Conservation (phyloP, 345 rosid genomes). For the Murraya paniculata region DNA sequence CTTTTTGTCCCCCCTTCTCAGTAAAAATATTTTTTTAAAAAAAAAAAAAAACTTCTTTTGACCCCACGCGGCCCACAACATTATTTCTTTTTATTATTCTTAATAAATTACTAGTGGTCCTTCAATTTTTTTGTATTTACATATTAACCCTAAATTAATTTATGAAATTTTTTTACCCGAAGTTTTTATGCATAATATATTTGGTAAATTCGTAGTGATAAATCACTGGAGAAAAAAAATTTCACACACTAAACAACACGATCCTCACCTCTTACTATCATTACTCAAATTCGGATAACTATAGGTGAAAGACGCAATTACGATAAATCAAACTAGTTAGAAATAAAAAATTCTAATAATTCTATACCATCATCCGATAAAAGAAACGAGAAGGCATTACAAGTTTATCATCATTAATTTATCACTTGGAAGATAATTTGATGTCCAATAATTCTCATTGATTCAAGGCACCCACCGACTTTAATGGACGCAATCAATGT, state of each 20-base stretch:
- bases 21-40: not conserved
- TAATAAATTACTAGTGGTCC: not conserved
- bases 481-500: not conserved
- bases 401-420: not conserved
- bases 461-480: not conserved
- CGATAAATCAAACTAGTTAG: too few relatives aligned
- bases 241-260: too few relatives aligned
- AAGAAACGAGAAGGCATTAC: too few relatives aligned
- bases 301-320: too few relatives aligned
- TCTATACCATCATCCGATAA: too few relatives aligned
- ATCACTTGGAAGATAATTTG: not conserved
- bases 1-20: slow-evolving; percentile 23
- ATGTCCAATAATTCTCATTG: not conserved
- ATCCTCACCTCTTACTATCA: too few relatives aligned
- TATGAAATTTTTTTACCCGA: too few relatives aligned
- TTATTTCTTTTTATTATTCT: not conserved
- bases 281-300: too few relatives aligned
- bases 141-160: not conserved
- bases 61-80: not conserved
- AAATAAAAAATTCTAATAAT: too few relatives aligned
- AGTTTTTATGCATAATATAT: not conserved
- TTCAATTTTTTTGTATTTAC: not conserved
- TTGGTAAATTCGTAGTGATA: not conserved
- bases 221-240: too few relatives aligned
- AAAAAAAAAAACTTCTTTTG: not conserved